Evolutionary conservation across 2,329 filamentous ascomycete genomes (phyloP).

Genomic region (Colletotrichum kahawae): DNA sequence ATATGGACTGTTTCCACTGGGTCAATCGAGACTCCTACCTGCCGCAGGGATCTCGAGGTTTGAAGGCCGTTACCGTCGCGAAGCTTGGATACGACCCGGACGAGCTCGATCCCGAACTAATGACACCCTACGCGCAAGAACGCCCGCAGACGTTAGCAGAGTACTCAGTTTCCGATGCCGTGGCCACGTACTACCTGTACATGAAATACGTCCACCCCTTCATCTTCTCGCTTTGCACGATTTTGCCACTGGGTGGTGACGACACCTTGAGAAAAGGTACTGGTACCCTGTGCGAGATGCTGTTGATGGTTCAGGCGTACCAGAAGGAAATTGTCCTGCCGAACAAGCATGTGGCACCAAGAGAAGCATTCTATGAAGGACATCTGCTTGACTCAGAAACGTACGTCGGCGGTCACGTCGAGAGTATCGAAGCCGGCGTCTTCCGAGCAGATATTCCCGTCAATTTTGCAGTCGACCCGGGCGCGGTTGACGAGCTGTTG

Average conservation of each 20-base stretch:
- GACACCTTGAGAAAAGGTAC: slow-evolving; percentile 95
- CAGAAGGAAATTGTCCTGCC: slow-evolving; percentile 89
- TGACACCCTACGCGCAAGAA: slow-evolving; percentile 91
- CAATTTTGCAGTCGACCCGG: slow-evolving; percentile 88
- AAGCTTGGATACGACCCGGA: slow-evolving; percentile 99
- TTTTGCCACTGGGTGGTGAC: slow-evolving; percentile 90
- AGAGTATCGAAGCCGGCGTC: slow-evolving; percentile 98
- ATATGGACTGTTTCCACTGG: slow-evolving; percentile 99
- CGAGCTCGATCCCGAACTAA: slow-evolving; percentile 94
- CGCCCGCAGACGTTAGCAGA: slow-evolving; percentile 93
- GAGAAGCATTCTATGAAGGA: slow-evolving; percentile 95
- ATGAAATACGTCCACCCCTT: slow-evolving; percentile 99
- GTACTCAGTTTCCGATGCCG: slow-evolving; percentile 98
- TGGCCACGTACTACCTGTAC: slow-evolving; percentile 98
- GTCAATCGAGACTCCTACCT: slow-evolving; percentile 98
- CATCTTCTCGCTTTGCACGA: slow-evolving; percentile 97
- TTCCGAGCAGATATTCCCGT: slow-evolving; percentile 96
- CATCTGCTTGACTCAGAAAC: slow-evolving; percentile 97
- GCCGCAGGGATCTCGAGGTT: slow-evolving; percentile 92
- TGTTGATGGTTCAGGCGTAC: slow-evolving; percentile 98
- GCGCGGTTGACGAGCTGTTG: slow-evolving; percentile 88
- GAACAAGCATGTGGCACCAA: slow-evolving; percentile 92
- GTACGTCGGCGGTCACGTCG: slow-evolving; percentile 97
- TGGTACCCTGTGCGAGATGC: slow-evolving; percentile 98
- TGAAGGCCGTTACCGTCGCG: slow-evolving; percentile 97